phyloP scores from a whole-genome alignment of 805 yeast genomes.

The Myxozyma melibiosi region DNA sequence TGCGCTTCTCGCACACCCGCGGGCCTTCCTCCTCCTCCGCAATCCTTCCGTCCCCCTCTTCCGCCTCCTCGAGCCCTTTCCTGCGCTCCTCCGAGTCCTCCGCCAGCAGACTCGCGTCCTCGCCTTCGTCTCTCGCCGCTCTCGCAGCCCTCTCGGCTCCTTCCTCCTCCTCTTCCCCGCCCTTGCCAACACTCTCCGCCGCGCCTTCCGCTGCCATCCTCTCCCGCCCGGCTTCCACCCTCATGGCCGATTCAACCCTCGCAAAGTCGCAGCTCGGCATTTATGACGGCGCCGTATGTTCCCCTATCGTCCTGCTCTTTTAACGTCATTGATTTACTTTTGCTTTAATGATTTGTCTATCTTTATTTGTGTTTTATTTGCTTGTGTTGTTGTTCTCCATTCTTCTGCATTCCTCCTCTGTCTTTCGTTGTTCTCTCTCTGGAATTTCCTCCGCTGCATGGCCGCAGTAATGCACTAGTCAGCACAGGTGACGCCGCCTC shows the following conservation, averaged over 20 bases:
- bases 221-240: constrained; percentile 9
- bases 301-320: neutral
- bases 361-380: neutral
- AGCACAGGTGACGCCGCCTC: too few species aligned
- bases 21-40: constrained; percentile 1
- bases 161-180: neutral
- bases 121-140: constrained; percentile 1
- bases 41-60: neutral
- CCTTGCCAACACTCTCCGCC: neutral
- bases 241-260: constrained; percentile 24
- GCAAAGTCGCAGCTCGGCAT: constrained; percentile 19
- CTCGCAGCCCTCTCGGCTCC: constrained; percentile 2
- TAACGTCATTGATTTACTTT: neutral
- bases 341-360: neutral
- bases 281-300: constrained; percentile 26
- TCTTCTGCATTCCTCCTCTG: neutral
- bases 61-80: constrained; percentile 8
- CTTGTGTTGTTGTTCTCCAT: neutral
- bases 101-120: neutral
- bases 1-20: constrained; percentile 13
- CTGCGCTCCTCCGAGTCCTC: constrained; percentile 7
- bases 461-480: too few species aligned
- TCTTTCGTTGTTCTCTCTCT: too few species aligned
- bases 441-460: too few species aligned
- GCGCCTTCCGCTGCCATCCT: neutral